Base-by-base conservation (phyloP, 2,329 filamentous ascomycete species). In the Colletotrichum spaethianum region DNA sequence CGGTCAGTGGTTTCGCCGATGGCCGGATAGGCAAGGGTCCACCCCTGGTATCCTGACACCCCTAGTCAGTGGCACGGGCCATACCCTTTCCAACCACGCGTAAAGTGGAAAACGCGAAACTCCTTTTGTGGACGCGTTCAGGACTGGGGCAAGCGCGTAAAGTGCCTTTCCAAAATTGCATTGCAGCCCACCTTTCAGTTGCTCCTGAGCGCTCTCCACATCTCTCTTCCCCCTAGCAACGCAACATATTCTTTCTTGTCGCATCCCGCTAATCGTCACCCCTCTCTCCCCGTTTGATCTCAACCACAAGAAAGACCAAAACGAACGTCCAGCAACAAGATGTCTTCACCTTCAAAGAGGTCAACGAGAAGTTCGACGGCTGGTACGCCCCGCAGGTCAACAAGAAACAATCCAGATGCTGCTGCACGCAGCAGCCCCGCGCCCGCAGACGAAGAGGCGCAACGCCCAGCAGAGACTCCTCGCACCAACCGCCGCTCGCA, bases 351-450 rank as follows among this genome's bases (percentile, higher is more conserved):
- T 18, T 78, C 81, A 38, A 83, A 86, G 70, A 86, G 89, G 76
- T 79, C 82, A 53, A 81, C 83, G 70, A 83, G 87, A 75, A 86
- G 82, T 79, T 91, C 90, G 64, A 86, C 89, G 79, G 85, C 87
- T 56, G 81, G 78, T 61, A 73, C 70, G 48, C 83, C 83, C 59
- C 82, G 83, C 71, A 81, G 81, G 63, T 82, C 82, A 3, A 57
- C 75, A 44, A 75, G 75, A 63, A 76, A 72, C 16, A 72, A 74
- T 46, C 73, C 75, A 9, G 68, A 69, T 61, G 76, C 55, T 16
- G 36, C 77, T 56, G 85, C 87, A 63, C 86, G 83, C 65, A 86
- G 83, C 77, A 87, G 85, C 77, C 86, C 87, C 73, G 79, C 80
- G 69, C 78, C 74, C 14, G 61, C 56, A 40, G 72, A 72, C 31